Evolutionary conservation across 768 basidiomycete species (phyloP), one percentile per base, ranked within the genome.

Genomic region (Glaciozyma martinii): DNA sequence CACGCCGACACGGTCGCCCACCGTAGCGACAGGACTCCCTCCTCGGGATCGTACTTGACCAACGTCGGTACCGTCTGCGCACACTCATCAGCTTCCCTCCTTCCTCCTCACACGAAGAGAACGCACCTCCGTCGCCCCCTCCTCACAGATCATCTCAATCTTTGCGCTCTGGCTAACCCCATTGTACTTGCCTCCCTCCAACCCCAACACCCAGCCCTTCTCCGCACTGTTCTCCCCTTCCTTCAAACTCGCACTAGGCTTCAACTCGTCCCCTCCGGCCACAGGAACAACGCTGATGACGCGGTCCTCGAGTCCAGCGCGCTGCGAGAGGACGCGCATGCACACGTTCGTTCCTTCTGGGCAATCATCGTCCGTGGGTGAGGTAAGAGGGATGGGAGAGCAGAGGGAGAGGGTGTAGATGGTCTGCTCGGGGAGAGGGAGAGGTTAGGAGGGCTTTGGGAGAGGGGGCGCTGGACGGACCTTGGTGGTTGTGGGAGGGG

Each of bases 241-340:
- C 5, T 46, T 15, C 29, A 40, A n/a, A 15, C 37, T 32, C 77
- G 74, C 44, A 61, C 65, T 16, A 74, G 71, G 0, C 75, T 75
- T 66, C 80, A 68, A 6, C 21, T 25, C 40, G 25, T 54, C 37
- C 19, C 69, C 68, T 2, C 62, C 78, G 13, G 84, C 87, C 37
- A 91, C 72, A n/a, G 88, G 85, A 61, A 92, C 83, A n/a, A 90
- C 87, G 37, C 83, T 79, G 32, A 84, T 78, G 71, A 92, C 76
- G 58, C 88, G 81, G 68, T 88, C 85, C 3, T 78, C 61, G 47
- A 79, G 75, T 27, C 78, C 80, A 2, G 74, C 69, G 76, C 87
- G 89, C 70, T 78, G 71, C 71, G 90, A 89, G 42, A 79, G 81
- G 71, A 81, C 82, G 6, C 83, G 86, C 37, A 90, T 78, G 76